Evolutionary conservation across 768 basidiomycete genomes (phyloP).

Genomic region (Leccinellum albellum): DNA sequence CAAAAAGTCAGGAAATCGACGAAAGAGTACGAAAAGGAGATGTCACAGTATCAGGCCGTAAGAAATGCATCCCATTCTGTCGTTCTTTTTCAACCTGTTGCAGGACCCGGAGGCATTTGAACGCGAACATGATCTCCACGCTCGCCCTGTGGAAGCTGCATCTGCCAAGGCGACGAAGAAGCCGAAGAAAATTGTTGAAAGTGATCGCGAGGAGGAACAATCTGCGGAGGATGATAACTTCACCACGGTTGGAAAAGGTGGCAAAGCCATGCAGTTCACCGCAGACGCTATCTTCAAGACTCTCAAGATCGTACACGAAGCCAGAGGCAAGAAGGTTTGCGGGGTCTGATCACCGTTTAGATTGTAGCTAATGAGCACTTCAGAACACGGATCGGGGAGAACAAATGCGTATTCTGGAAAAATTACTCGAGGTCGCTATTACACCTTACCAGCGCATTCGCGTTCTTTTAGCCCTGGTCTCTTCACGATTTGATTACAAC

Average conservation of each 20-base stretch:
- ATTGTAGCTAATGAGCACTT: conserved; percentile 11
- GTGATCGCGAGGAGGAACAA: conserved; percentile 42
- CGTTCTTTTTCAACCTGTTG: background rate
- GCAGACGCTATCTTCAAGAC: conserved; percentile 89
- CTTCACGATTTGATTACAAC: conserved; percentile 96
- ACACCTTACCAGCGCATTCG: conserved; percentile 93
- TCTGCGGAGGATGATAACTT: conserved; percentile 59
- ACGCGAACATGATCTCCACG: conserved; percentile 59
- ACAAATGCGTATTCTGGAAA: conserved; percentile 88
- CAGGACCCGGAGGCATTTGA: conserved; percentile 91
- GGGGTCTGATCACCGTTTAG: background rate
- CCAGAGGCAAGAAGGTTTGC: conserved; percentile 90
- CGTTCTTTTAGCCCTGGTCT: conserved; percentile 88
- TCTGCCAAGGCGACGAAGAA: conserved; percentile 35
- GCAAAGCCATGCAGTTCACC: conserved; percentile 77
- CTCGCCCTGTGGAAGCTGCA: conserved; percentile 43
- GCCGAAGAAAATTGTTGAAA: conserved; percentile 33
- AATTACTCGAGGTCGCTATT: conserved; percentile 77
- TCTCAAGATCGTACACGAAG: conserved; percentile 86
- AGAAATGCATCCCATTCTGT: conserved; percentile 17
- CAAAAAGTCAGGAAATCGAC: conserved; percentile 91
- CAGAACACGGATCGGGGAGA: conserved; percentile 96
- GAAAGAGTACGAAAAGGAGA: conserved; percentile 83
- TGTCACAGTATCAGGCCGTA: conserved; percentile 78
- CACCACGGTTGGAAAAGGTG: conserved; percentile 88